Evolutionary conservation across 768 basidiomycete species (phyloP).

Genomic region (Tulasnella sp.): DNA sequence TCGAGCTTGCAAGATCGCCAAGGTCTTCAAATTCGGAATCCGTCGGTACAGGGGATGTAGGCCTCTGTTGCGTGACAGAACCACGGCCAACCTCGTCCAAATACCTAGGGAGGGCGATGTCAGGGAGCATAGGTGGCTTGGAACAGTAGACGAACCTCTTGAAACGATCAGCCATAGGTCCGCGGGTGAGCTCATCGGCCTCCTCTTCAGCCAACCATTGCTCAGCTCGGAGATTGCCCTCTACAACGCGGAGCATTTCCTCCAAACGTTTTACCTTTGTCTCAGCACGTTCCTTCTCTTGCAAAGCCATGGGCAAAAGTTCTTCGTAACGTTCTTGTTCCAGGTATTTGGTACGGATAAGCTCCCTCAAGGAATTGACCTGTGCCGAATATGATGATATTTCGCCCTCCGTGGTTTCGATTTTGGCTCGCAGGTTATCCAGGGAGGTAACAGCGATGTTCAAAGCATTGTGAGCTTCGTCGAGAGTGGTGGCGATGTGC

Average conservation of each 20-base stretch:
- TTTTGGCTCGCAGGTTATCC: background rate
- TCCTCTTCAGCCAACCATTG: slow-evolving; percentile 1
- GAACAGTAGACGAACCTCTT: background rate
- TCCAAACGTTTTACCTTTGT: background rate
- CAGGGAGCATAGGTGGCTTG: background rate
- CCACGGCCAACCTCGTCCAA: too few species aligned
- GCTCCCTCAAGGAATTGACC: background rate
- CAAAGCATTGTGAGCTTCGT: background rate
- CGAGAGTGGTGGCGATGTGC: background rate
- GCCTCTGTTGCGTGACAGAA: too few species aligned
- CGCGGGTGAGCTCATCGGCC: background rate
- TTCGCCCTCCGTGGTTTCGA: background rate
- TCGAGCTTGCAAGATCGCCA: too few species aligned
- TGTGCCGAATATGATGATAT: background rate
- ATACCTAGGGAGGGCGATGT: too few species aligned
- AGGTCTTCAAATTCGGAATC: too few species aligned
- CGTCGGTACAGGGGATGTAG: too few species aligned
- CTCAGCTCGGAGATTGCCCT: background rate
- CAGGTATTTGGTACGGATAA: background rate
- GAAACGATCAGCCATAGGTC: background rate
- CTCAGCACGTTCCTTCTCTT: background rate
- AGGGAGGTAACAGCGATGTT: background rate
- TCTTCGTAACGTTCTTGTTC: background rate
- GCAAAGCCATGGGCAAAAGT: background rate
- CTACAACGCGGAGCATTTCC: background rate